Percentiles rank a stretch among this genome's conserved stretches.
Conservation (phyloP, 768 basidiomycete genomes). For the Lactarius evosmus region DNA sequence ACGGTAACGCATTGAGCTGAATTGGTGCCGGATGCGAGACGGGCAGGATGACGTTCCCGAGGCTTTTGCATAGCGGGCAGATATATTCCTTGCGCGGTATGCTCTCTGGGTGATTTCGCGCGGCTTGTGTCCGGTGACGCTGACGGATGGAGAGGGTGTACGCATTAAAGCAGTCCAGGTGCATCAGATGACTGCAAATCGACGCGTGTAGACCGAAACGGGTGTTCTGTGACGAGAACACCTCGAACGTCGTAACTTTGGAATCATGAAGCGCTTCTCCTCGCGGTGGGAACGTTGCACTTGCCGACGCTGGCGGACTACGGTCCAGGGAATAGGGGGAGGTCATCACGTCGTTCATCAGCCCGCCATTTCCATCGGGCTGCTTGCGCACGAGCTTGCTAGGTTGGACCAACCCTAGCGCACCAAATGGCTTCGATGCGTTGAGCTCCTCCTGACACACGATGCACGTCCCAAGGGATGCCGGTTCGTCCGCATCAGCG, state of each 20-base stretch:
- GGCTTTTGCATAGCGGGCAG: constrained; percentile 94
- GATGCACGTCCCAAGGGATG: constrained; percentile 89
- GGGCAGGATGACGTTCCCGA: constrained; percentile 92
- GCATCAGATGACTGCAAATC: constrained; percentile 96
- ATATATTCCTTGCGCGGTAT: constrained; percentile 94
- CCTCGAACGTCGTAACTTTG: constrained; percentile 60
- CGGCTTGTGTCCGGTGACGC: constrained; percentile 83
- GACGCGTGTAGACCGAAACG: constrained; percentile 85
- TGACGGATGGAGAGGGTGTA: constrained; percentile 85
- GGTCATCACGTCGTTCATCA: constrained; percentile 71
- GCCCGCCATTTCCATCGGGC: constrained; percentile 56
- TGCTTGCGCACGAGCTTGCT: constrained; percentile 79
- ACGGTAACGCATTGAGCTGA: constrained; percentile 54
- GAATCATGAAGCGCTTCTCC: constrained; percentile 49
- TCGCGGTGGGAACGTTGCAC: constrained; percentile 48
- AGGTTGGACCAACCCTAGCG: constrained; percentile 82
- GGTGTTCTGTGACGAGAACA: constrained; percentile 65
- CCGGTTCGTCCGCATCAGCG: constrained; percentile 43
- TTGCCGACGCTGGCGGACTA: constrained; percentile 32
- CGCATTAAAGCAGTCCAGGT: constrained; percentile 87
- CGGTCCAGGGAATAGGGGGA: constrained; percentile 67
- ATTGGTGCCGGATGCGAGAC: constrained; percentile 53
- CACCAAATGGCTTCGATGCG: constrained; percentile 70
- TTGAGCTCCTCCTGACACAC: constrained; percentile 96
- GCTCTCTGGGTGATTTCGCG: constrained; percentile 90